phyloP scores from a whole-genome alignment of 371 early-diverging fungal species.

The Apophysomyces sp. region DNA sequence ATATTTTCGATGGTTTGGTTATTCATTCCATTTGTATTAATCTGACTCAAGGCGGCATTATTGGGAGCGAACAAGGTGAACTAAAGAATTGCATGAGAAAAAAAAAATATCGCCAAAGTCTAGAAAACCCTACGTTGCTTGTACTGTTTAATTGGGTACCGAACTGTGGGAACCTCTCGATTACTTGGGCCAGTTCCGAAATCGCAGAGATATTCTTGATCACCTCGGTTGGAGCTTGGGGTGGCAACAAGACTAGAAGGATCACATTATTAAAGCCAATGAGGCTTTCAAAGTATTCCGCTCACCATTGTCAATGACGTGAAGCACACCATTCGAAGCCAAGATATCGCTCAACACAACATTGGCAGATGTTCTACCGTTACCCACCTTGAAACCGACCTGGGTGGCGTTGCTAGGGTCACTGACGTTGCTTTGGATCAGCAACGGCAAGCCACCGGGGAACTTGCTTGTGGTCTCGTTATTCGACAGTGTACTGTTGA shows the following conservation, averaged over 20 bases:
- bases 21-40: background rate
- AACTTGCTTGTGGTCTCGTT: constrained; percentile 20
- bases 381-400: constrained; percentile 18
- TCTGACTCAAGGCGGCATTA: constrained; percentile 15
- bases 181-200: constrained; percentile 4
- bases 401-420: constrained; percentile 3
- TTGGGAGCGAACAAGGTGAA: constrained; percentile 42
- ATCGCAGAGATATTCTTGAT: constrained; percentile 13
- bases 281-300: background rate
- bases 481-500: constrained; percentile 25
- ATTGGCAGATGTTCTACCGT: constrained; percentile 25
- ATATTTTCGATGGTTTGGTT: constrained; percentile 14
- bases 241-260: constrained; percentile 33
- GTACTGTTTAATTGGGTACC: constrained; percentile 14
- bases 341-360: constrained; percentile 26
- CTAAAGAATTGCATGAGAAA: constrained; percentile 17
- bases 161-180: constrained; percentile 10
- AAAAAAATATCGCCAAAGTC: background rate
- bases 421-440: constrained; percentile 24
- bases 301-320: constrained; percentile 37
- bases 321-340: constrained; percentile 38
- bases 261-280: background rate
- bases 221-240: constrained; percentile 18
- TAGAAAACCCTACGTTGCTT: constrained; percentile 25
- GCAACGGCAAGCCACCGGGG: constrained; percentile 24